These are phyloP conservation scores for Skeletonema tropicum DNA, from an alignment of 108 stramenopile species.

Conservation along the genomic window DNA sequence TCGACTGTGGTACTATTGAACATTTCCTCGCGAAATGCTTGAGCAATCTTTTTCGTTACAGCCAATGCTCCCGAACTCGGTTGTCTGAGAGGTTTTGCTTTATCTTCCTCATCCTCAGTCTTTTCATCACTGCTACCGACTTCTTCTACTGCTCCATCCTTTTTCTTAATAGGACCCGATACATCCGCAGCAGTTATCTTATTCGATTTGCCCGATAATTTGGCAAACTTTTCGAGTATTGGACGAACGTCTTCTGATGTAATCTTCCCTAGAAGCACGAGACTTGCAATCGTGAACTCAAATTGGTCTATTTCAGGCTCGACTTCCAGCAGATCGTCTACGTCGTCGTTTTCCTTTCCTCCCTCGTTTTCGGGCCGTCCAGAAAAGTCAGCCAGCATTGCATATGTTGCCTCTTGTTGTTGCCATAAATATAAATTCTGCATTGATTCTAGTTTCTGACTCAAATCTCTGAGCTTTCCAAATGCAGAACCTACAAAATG, in stretches of 20 bases:
- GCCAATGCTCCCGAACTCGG: not conserved
- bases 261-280: slow-evolving; percentile 55
- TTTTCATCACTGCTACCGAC: not conserved
- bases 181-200: slow-evolving; percentile 32
- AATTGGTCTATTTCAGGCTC: slow-evolving; percentile 53
- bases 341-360: slow-evolving; percentile 1
- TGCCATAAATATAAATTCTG: slow-evolving; percentile 53
- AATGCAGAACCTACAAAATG: slow-evolving; percentile 49
- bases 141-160: not conserved
- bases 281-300: slow-evolving; percentile 61
- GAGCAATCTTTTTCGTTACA: slow-evolving; percentile 20
- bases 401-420: slow-evolving; percentile 45
- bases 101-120: not conserved
- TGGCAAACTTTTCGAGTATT: slow-evolving; percentile 63
- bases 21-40: slow-evolving; percentile 28
- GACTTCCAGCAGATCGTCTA: not conserved
- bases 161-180: slow-evolving; percentile 24
- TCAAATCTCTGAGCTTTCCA: slow-evolving; percentile 39
- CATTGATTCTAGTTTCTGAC: slow-evolving; percentile 30
- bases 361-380: slow-evolving; percentile 12
- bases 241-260: slow-evolving; percentile 45
- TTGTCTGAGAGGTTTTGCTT: not conserved
- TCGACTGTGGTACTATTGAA: not conserved
- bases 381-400: slow-evolving; percentile 28
- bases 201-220: slow-evolving; percentile 41